Percentiles rank a stretch among this genome's conserved stretches.
These are phyloP conservation scores for Ramalina intermedia DNA, from an alignment of 495 filamentous ascomycete genomes.

Conservation along the genomic window DNA sequence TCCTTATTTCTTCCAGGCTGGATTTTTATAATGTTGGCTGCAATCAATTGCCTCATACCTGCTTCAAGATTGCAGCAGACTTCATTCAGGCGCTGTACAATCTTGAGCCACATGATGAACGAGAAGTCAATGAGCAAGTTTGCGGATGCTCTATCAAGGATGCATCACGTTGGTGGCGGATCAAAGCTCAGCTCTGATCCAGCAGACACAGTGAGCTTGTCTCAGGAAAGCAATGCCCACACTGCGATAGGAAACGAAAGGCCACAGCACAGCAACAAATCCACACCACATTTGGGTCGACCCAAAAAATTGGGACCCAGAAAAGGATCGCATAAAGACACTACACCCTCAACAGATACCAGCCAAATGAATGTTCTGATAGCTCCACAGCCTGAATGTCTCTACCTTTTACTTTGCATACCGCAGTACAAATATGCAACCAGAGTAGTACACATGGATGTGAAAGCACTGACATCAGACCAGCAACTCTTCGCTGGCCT, in stretches of 20 bases:
- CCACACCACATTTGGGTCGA: not conserved
- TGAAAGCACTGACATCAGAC: not conserved
- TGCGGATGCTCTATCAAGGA: too few species aligned
- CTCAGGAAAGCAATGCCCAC: not conserved
- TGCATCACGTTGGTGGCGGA: too few species aligned
- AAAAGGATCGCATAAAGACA: not conserved
- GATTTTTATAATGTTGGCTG: too few species aligned
- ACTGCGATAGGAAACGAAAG: not conserved
- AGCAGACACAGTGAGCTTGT: not conserved
- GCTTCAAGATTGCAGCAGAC: too few species aligned
- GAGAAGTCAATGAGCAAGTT: too few species aligned
- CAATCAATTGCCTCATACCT: too few species aligned
- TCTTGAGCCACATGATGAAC: too few species aligned
- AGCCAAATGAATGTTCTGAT: not conserved
- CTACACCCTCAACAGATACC: not conserved
- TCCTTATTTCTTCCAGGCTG: too few species aligned
- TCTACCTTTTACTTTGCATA: constrained; percentile 13
- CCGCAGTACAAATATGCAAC: constrained; percentile 8
- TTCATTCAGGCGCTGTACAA: too few species aligned
- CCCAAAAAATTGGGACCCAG: not conserved
- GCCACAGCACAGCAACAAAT: not conserved
- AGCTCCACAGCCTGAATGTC: not conserved
- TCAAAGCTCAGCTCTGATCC: not conserved
- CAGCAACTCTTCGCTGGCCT: constrained; percentile 11
- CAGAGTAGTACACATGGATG: constrained; percentile 4